Evolutionary conservation across 208 protist species (phyloP).

Genomic region (Phytomonas francai): DNA sequence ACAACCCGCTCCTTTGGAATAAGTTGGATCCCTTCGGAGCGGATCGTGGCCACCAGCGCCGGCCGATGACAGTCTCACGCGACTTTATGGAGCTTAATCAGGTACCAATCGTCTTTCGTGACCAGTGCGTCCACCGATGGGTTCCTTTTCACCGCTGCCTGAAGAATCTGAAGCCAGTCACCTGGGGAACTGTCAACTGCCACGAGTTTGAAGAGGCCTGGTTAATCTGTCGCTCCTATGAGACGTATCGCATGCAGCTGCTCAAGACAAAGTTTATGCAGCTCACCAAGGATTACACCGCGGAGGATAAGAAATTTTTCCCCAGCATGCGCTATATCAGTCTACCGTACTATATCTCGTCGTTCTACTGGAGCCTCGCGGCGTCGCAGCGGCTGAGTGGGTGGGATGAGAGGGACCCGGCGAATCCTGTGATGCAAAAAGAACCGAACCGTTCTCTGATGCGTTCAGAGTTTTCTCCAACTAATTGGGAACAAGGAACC

Average conservation of each 20-base stretch:
- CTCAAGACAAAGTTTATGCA: conserved; percentile 89
- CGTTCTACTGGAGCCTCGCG: conserved; percentile 78
- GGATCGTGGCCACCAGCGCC: conserved; percentile 85
- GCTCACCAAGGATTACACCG: conserved; percentile 85
- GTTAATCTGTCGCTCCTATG: conserved; percentile 82
- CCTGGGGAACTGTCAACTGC: conserved; percentile 81
- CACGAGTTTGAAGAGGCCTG: conserved; percentile 87
- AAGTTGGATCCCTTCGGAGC: conserved; percentile 86
- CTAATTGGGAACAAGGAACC: conserved; percentile 81
- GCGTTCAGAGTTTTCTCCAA: conserved; percentile 83
- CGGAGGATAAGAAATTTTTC: conserved; percentile 88
- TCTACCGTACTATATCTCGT: conserved; percentile 71
- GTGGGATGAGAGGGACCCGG: conserved; percentile 84
- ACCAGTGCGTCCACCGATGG: conserved; percentile 87
- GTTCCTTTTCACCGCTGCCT: conserved; percentile 79
- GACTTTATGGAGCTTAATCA: conserved; percentile 86
- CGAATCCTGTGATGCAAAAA: conserved; percentile 82
- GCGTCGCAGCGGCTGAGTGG: conserved; percentile 80
- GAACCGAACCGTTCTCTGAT: conserved; percentile 87
- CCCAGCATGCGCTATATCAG: conserved; percentile 76
- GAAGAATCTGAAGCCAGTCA: conserved; percentile 80
- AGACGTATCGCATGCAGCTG: conserved; percentile 82
- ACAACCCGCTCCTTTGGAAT: conserved; percentile 89
- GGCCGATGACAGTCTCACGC: conserved; percentile 83
- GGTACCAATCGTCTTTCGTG: conserved; percentile 78